Evolutionary conservation across 306 rosid genomes (phyloP), one percentile per base, ranked within the genome.

Genomic region (Sechiopsis laciniata): DNA sequence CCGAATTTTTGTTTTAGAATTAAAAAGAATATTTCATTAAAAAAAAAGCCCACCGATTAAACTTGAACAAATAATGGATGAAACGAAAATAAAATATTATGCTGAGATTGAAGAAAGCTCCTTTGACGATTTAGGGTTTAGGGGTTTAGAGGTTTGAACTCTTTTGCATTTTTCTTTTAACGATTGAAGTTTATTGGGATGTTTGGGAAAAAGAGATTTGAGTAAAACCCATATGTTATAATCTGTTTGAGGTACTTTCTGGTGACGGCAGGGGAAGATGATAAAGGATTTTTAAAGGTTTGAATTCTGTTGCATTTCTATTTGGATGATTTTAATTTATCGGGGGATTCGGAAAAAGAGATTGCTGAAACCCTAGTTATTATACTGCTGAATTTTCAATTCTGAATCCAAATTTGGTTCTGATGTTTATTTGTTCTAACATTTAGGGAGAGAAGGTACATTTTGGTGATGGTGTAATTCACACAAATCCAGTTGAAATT

Each of bases 401-500:
- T 15, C 48, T 62, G 48, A 42, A 3, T 65, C 55, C 16, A n/a
- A 64, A 3, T 42, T 45, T 66, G 10, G 0, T 21, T 46, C n/a
- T 20, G 14, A 45, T 46, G 10, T 45, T 65, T 20, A 0, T 42
- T 42, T 9, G 52, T 17, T 42, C 11, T 29, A 9, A 65, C 26
- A 48, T 66, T 54, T 32, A 37, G 4, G 37, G 37, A 5, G 37
- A 32, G 37, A 32, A 32, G 2, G 37, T 32, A 32, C 37, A 90
- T 86, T 81, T 67, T 90, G 77, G 94, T 94, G 80, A 87, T 61
- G 98, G 98, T 37, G 76, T 89, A 46, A 87, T 94, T 10, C 87
- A 90, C 76, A 94, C 97, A 0, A 94, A 90, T 71, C 97, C 96
- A 1, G 96, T 94, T 73, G 82, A 90, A 88, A 54, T 83, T 94